Evolutionary conservation across 768 basidiomycete species (phyloP).

Genomic region (Mycena epipterygia): DNA sequence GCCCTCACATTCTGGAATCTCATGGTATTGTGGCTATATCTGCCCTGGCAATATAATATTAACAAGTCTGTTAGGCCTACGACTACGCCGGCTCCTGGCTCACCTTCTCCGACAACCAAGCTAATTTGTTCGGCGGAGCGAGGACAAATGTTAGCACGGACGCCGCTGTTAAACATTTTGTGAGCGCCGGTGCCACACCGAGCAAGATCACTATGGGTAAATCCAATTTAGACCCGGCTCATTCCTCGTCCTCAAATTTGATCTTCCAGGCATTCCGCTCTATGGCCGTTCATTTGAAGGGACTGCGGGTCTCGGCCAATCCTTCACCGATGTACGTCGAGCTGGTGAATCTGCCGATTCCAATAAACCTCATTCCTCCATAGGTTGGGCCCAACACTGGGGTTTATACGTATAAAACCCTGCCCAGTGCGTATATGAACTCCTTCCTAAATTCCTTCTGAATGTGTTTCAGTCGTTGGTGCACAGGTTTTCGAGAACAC

Average conservation of each 20-base stretch:
- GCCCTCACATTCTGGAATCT: slow-evolving; percentile 85
- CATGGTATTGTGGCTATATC: slow-evolving; percentile 59
- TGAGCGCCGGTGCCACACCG: slow-evolving; percentile 70
- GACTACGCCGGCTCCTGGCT: slow-evolving; percentile 66
- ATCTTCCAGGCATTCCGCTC: slow-evolving; percentile 74
- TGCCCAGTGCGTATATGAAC: slow-evolving; percentile 64
- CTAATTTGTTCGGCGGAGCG: slow-evolving; percentile 77
- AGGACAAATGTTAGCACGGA: slow-evolving; percentile 79
- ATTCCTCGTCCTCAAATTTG: neutral
- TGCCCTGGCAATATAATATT: neutral
- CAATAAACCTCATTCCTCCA: neutral
- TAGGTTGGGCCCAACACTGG: slow-evolving; percentile 81
- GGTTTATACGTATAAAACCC: slow-evolving; percentile 81
- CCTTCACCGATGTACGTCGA: slow-evolving; percentile 73
- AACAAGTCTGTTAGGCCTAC: slow-evolving; percentile 12
- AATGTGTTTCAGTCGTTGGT: slow-evolving; percentile 55
- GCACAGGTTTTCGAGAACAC: slow-evolving; percentile 76
- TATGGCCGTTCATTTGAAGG: slow-evolving; percentile 86
- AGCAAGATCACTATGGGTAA: slow-evolving; percentile 77
- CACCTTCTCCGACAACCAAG: slow-evolving; percentile 65
- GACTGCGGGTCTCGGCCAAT: slow-evolving; percentile 73
- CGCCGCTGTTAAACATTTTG: slow-evolving; percentile 72
- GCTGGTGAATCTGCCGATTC: neutral
- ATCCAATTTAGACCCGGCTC: neutral
- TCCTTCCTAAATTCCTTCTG: neutral